phyloP scores from a whole-genome alignment of 768 basidiomycete species.

The Gymnopilus dilepis region DNA sequence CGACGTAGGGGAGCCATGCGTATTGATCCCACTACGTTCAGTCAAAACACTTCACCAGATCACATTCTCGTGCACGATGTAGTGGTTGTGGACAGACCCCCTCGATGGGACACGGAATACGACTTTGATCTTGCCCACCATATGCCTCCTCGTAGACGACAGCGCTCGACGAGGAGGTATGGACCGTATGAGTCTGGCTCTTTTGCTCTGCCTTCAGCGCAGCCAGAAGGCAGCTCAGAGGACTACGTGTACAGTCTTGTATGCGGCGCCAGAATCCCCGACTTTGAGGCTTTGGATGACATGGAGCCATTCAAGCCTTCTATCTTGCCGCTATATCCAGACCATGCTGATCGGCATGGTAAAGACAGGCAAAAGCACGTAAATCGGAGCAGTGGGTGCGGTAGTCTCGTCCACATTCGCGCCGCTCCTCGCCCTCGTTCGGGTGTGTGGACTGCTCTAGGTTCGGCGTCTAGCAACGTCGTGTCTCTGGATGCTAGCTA shows the following conservation, averaged over 20 bases:
- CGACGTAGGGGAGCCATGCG: constrained; percentile 77
- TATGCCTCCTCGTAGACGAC: constrained; percentile 11
- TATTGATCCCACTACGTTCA: constrained; percentile 41
- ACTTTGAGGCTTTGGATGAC: constrained; percentile 17
- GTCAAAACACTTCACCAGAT: neutral
- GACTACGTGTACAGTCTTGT: constrained; percentile 34
- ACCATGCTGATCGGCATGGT: constrained; percentile 25
- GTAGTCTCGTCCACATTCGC: constrained; percentile 59
- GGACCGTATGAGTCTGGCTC: constrained; percentile 23
- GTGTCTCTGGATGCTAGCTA: constrained; percentile 62
- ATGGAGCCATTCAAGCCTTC: constrained; percentile 37
- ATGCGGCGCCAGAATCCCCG: constrained; percentile 31
- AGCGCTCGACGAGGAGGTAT: constrained; percentile 20
- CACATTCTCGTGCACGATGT: constrained; percentile 12
- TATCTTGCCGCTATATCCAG: constrained; percentile 42
- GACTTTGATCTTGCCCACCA: constrained; percentile 18
- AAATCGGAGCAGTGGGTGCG: constrained; percentile 55
- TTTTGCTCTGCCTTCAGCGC: neutral
- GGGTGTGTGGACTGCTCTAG: constrained; percentile 64
- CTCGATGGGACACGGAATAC: constrained; percentile 29
- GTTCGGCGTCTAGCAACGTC: constrained; percentile 56
- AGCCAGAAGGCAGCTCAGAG: constrained; percentile 20
- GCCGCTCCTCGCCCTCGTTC: constrained; percentile 58
- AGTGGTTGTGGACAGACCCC: constrained; percentile 21
- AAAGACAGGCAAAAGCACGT: constrained; percentile 5